Evolutionary conservation across 352 stramenopile genomes (phyloP), one percentile per base, ranked within the genome.

Genomic region (Pythium coloratum): DNA sequence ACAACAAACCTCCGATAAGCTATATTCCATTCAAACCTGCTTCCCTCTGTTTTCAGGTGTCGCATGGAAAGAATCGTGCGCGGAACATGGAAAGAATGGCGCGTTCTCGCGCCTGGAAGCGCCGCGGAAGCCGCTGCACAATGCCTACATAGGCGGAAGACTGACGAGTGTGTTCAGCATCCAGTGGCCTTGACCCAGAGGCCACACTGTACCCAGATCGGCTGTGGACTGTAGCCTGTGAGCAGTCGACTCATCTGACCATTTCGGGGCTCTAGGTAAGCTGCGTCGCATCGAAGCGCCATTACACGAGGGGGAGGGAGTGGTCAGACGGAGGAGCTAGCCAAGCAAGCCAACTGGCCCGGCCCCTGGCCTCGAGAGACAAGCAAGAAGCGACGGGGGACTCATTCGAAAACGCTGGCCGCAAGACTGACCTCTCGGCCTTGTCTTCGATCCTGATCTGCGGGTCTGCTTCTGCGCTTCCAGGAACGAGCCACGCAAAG

Each of bases 71-170:
- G 62, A 56, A 69, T 64, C 42, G 20, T 1, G 32, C 10, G 2
- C 8, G 33, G 62, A 69, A 69, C 44, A 50, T 69, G 62, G 62
- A 69, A 69, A 58, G 62, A 69, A 69, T 64, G 33, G 51, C 55
- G 53, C 62, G 55, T 16, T n/a, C 26, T 7, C 30, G 30, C 55
- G 55, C 55, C 42, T 38, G 44, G 62, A 69, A 69, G 20, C 55
- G 13, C 42, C 42, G 32, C 13, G 54, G 62, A 67, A 67, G 34
- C 38, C 24, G 24, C 24, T 40, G 24, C 32, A n/a, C 10, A 5
- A 57, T 57, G 50, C 26, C 33, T 5, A 18, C 8, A 38, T 18
- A 38, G 26, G 8, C 33, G 10, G 6, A 38, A 38, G 6, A 38
- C 33, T 2, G 10, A 38, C 33, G 6, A 12, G 33, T 44, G 36